A percentile compares a stretch with the other conserved stretches of the same genome.
Evolutionary conservation across 805 yeast genomes (phyloP).

Genomic region (Lipomyces sp.): DNA sequence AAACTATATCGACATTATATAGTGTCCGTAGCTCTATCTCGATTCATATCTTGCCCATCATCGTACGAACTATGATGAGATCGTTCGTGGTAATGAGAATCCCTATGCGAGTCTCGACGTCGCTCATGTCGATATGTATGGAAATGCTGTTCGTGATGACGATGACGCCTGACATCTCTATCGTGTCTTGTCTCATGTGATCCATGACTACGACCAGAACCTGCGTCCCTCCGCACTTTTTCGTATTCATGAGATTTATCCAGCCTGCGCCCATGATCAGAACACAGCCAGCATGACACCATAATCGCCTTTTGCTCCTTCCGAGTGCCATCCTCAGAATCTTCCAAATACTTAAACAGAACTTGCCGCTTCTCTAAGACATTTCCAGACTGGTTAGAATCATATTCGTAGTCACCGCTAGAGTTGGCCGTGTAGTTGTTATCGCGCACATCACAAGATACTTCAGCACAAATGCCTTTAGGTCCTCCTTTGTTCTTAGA

Average conservation of each 20-base stretch:
- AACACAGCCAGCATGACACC: constrained; percentile 31
- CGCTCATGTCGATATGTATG: background rate
- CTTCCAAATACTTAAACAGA: constrained; percentile 22
- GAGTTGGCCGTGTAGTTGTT: constrained; percentile 16
- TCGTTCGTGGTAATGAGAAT: background rate
- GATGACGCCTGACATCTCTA: background rate
- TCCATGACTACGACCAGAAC: background rate
- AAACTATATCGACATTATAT: background rate
- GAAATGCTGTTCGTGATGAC: background rate
- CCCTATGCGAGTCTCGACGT: background rate
- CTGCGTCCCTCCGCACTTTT: constrained; percentile 1
- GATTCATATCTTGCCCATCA: background rate
- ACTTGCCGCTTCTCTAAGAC: constrained; percentile 21
- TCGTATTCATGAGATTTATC: constrained; percentile 27
- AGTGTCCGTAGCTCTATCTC: background rate
- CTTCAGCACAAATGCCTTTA: constrained; percentile 28
- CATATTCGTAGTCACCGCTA: background rate
- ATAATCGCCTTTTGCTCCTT: constrained; percentile 17
- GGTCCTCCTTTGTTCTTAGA: constrained; percentile 23
- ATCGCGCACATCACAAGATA: constrained; percentile 16
- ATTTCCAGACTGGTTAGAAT: background rate
- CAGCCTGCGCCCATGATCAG: constrained; percentile 24
- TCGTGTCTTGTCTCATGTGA: background rate
- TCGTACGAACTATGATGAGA: background rate
- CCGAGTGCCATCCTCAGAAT: constrained; percentile 12